Base-by-base conservation (phyloP, 1,284 basidiomycete genomes). In the Naganishia cerealis region DNA sequence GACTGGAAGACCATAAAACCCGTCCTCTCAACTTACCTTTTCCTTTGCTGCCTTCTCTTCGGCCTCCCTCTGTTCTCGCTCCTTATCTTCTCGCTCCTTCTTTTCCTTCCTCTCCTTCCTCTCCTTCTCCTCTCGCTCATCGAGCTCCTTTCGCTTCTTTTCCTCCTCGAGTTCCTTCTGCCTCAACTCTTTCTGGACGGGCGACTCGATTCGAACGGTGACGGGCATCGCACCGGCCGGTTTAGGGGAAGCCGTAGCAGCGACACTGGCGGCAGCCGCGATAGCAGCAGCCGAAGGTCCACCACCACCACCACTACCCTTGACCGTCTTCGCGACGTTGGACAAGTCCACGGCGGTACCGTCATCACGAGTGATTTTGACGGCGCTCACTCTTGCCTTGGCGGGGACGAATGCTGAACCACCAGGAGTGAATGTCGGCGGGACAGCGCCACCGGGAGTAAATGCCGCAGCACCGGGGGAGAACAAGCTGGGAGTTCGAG, bases 121-220 rank as follows among this genome's bases (percentile, higher is more conserved):
- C 69, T 79, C 80, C 65, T 66, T 69, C 21, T 57, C 67, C 38
- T 70, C 72, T 24, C 69, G 65, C 46, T 68, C 59, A 39, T 71
- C 66, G 16, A 57, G 52, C 33, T 70, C 68, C 53, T 65, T 75
- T 66, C 78, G 77, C 72, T 73, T 74, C 69, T 75, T 74, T 57
- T 72, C 72, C 55, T 73, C 71, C 48, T 77, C 76, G 56, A 80
- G 78, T 67, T 80, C 80, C n/a, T 76, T 77, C 15, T 81, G 65
- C 46, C 81, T 72, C n/a, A 70, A 70, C 67, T 77, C 77, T 71
- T 77, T 79, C 67, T 82, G 81, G 71, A 84, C 83, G 69, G 82
- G 81, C 0, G 81, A 83, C 75, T 86, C 85, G 57, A 85, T 77
- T 52, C 84, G 78, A 1, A 84, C 79, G 18, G 79, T 71, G 12